Evolutionary conservation across 2,329 filamentous ascomycete genomes (phyloP), one percentile per base, ranked within the genome.

Genomic region (Trichoderma sp.): DNA sequence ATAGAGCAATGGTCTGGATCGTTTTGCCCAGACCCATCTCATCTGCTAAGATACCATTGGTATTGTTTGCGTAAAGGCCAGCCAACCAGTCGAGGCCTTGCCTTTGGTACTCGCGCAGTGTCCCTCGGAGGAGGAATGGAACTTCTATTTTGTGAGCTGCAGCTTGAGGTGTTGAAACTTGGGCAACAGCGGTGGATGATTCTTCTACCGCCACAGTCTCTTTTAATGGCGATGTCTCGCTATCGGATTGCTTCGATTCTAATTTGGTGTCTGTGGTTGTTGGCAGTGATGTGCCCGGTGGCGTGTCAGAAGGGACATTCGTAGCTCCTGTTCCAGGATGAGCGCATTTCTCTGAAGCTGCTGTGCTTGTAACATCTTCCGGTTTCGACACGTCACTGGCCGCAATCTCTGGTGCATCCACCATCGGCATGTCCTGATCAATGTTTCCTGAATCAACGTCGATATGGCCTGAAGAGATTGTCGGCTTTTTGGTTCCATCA

Each of bases 21-120:
- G 95, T 99, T 80, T 99, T 99, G 9, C 95, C 95, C 3, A 99
- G 86, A 71, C 95, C 95, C 95, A 99, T 99, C 77, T 99, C 95
- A 76, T 99, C 96, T 1, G 95, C 95, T 22, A 99, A 83, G 65
- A 99, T 99, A 25, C 95, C 95, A 74, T 98, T 99, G 29, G 94
- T 97, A 70, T 91, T 90, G 71, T 95, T 96, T 17, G 90, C 90
- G 76, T 99, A 98, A 1, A 99, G 85, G 0, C 93, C 92, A 2
- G 94, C 93, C 56, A 99, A 88, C 95, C 95, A 99, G 77, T 99
- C 95, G 8, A 99, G 82, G n/a, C 95, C 96, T 74, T 92, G 92
- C 74, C 97, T 95, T 74, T 99, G 95, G 75, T 99, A 99, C 77
- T 97, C 94, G 77, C 96, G 91, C 12, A 99, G 82, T 0, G 89